phyloP scores from a whole-genome alignment of 1,284 basidiomycete genomes.

The Ganoderma multipileum region DNA sequence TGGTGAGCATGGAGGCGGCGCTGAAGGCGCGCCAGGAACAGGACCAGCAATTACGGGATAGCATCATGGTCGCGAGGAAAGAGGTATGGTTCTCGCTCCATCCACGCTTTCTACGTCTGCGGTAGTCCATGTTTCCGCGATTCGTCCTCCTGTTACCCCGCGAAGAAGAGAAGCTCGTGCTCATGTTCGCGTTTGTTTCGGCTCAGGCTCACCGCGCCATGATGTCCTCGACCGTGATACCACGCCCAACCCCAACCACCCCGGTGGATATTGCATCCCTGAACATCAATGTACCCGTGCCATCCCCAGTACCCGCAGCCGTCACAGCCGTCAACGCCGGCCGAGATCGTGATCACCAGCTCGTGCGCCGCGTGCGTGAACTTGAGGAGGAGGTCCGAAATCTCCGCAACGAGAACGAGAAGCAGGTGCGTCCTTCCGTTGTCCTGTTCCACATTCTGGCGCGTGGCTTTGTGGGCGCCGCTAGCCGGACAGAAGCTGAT shows the following conservation, averaged over 20 bases:
- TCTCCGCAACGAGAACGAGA: slow-evolving; percentile 78
- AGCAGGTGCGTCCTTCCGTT: slow-evolving; percentile 62
- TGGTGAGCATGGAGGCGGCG: slow-evolving; percentile 64
- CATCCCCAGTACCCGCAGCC: slow-evolving; percentile 58
- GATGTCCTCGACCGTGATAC: slow-evolving; percentile 64
- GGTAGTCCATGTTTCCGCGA: too few relatives aligned
- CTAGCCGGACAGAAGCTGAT: slow-evolving; percentile 16
- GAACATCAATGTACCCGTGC: slow-evolving; percentile 60
- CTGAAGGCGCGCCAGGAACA: slow-evolving; percentile 76
- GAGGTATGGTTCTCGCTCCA: slow-evolving; percentile 53
- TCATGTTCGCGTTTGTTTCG: slow-evolving; percentile 12
- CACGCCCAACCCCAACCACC: slow-evolving; percentile 49
- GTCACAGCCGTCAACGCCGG: slow-evolving; percentile 54
- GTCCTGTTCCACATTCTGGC: background rate
- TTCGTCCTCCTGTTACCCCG: slow-evolving; percentile 7
- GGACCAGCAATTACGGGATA: slow-evolving; percentile 77
- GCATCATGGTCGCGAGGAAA: slow-evolving; percentile 78
- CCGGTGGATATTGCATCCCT: slow-evolving; percentile 56
- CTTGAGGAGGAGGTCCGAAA: slow-evolving; percentile 80
- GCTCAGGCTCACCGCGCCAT: slow-evolving; percentile 77
- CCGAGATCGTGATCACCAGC: slow-evolving; percentile 71
- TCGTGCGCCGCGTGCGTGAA: slow-evolving; percentile 71
- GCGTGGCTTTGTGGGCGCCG: background rate
- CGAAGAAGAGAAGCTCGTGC: background rate
- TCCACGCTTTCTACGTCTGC: background rate